phyloP scores from a whole-genome alignment of 495 filamentous ascomycete genomes.

The Neurospora sp. region DNA sequence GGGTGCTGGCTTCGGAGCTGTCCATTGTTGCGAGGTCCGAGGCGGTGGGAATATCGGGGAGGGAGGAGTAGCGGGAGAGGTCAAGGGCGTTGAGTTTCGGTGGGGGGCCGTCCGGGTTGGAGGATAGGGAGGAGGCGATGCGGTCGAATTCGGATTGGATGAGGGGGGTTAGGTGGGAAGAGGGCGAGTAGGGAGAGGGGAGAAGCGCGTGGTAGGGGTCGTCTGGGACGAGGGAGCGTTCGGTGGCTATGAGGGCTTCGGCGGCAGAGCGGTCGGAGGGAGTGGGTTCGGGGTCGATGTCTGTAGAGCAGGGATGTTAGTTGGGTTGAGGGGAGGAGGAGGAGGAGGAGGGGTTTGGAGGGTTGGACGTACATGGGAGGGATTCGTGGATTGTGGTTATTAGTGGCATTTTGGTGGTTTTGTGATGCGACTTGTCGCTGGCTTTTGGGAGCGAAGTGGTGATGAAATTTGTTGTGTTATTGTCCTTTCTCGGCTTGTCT shows the following conservation, averaged over 20 bases:
- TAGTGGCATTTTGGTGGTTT: conserved; percentile 46
- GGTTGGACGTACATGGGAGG: conserved; percentile 58
- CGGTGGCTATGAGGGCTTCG: conserved; percentile 53
- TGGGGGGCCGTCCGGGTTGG: not conserved
- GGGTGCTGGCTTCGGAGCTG: conserved; percentile 14
- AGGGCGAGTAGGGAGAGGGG: conserved; percentile 17
- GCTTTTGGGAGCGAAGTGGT: not conserved
- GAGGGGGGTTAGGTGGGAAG: conserved; percentile 44
- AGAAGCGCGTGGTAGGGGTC: conserved; percentile 33
- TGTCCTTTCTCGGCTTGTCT: not conserved
- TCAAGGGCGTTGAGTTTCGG: conserved; percentile 60
- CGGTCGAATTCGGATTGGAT: conserved; percentile 51
- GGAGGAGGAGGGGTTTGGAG: not conserved
- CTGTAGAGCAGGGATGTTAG: conserved; percentile 30
- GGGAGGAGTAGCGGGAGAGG: conserved; percentile 69
- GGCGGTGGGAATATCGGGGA: conserved; percentile 17
- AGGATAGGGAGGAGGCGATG: conserved; percentile 2
- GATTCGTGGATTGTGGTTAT: conserved; percentile 70
- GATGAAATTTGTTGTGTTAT: not conserved
- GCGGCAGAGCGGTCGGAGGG: conserved; percentile 45
- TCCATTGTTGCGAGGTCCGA: conserved; percentile 9
- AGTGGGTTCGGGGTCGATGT: conserved; percentile 63
- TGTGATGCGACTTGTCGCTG: not conserved
- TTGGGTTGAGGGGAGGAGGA: conserved; percentile 1
- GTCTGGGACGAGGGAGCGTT: conserved; percentile 40